Evolutionary conservation across 2,329 filamentous ascomycete species (phyloP), one percentile per base, ranked within the genome.

Genomic region (Colletotrichum liriopes): DNA sequence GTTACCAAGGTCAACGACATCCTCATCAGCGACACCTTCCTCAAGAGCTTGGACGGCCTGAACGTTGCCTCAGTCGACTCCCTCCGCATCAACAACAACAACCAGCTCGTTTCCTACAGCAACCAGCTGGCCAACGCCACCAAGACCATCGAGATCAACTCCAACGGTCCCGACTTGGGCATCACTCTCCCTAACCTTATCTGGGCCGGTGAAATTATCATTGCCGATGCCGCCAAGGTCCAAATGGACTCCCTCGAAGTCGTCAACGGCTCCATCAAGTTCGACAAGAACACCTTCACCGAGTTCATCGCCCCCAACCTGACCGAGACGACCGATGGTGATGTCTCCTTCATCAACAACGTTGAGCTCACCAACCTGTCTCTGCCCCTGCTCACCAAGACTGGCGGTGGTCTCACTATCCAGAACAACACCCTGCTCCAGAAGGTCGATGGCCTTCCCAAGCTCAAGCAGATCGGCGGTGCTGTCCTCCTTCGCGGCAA

Each of bases 21-120:
- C 77, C 84, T 86, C 77, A 95, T 99, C 81, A 89, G 91, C 84
- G 96, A 99, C 87, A 99, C 96, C 62, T 91, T 92, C 83, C 90
- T 99, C 77, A 89, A 86, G 81, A 91, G 89, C 76, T 89, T 99
- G 72, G 87, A 92, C 76, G 95, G 94, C 79, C 93, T 99, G 81
- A 93, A 94, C 81, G 88, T 98, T 75, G 84, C 90, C 75, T 88
- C 88, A n/a, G 92, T 94, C 66, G 88, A 90, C 69, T 87, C 86
- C 76, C 90, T 99, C 81, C 87, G 93, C 82, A 93, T 99, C 84
- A 93, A 94, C 89, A 98, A 98, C 92, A 98, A 98, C 91, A 86
- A 86, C 74, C 92, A 93, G 80, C 88, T 99, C 77, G 90, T 89
- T 80, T 87, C 86, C 73, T 93, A 97, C 86, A 89, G 90, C 80